Percentiles rank a stretch among this genome's conserved stretches.
These are phyloP conservation scores for Dendrocalamus latiflorus DNA, from an alignment of 202 grass and related monocot genomes.

Conservation along the genomic window DNA sequence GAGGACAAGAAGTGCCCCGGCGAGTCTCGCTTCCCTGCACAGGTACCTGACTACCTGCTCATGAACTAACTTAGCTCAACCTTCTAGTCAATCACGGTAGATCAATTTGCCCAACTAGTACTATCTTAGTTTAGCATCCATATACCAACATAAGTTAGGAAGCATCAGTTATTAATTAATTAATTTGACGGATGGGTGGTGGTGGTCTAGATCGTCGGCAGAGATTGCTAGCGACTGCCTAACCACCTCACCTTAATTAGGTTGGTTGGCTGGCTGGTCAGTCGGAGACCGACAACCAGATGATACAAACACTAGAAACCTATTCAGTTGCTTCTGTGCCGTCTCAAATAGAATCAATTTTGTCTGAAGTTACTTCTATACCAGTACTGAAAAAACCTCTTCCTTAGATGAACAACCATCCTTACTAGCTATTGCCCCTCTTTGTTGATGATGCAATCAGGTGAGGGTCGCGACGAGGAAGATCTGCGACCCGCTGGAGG, in stretches of 20 bases:
- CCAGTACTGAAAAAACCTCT: not conserved
- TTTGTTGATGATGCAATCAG: slow-evolving; percentile 30
- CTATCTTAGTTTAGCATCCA: not conserved
- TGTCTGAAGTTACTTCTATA: not conserved
- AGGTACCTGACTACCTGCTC: slow-evolving; percentile 34
- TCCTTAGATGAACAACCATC: not conserved
- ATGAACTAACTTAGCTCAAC: not conserved
- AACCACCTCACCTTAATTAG: slow-evolving; percentile 7
- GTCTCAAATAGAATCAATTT: not conserved
- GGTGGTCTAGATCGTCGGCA: slow-evolving; percentile 9
- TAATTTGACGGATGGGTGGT: not conserved
- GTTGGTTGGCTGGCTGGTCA: not conserved
- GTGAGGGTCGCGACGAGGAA: slow-evolving; percentile 74
- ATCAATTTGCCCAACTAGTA: not conserved
- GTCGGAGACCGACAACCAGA: not conserved
- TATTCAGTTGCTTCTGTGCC: not conserved
- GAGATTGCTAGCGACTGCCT: not conserved
- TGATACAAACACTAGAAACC: not conserved
- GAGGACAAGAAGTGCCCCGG: slow-evolving; percentile 97
- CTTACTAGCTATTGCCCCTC: not conserved
- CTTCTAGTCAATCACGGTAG: not conserved
- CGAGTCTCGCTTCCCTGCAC: slow-evolving; percentile 93
- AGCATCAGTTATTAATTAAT: not conserved
- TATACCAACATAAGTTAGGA: not conserved
- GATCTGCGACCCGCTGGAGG: slow-evolving; percentile 77